Base-by-base conservation (phyloP, 2,329 filamentous ascomycete species). In the Cladorrhinum sp. region DNA sequence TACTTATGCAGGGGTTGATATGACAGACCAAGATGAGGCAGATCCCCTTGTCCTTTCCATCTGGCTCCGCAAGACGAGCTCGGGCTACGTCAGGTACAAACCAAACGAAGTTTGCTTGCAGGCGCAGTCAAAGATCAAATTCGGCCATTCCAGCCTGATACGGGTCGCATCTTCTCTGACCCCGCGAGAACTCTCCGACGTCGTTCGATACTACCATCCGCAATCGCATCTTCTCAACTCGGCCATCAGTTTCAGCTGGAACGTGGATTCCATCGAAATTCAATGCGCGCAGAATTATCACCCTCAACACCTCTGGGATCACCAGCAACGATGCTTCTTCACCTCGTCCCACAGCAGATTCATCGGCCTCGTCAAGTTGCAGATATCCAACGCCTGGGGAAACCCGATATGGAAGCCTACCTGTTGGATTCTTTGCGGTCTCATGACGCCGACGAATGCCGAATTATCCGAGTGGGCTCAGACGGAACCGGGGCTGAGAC, bases 61-160 rank as follows among this genome's bases (percentile, higher is more conserved):
- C 21, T 57, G 46, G 53, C 28, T 60, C 14, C 52, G 53, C 4
- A 60, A 60, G 28, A 60, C 58, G 4, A 28, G 23, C 6, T 57
- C 53, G 1, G 53, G 53, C 4, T 60, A 28, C 30, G 18, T 60
- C 16, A 28, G 53, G 20, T 57, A 28, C 33, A 26, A 51, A 6
- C 46, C 58, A 2, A 30, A 20, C 6, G 48, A 60, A 20, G 28
- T 56, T 4, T 51, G 21, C 1, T 33, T 50, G 5, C n/a, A 36
- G n/a, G 12, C 28, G 3, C 30, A 12, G 18, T 57, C 58, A 1
- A 18, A 9, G 23, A 46, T 46, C 30, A 10, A 3, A 2, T 60
- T 56, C 18, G 28, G 18, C 5, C 2, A 57, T 2, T 48, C 53
- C 12, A 9, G n/a, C 1, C 2, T 33, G 9, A 42, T 60, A 20